Evolutionary conservation across 257 asterid genomes (phyloP), one percentile per base, ranked within the genome.

Genomic region (Jaltomata sinuosa): DNA sequence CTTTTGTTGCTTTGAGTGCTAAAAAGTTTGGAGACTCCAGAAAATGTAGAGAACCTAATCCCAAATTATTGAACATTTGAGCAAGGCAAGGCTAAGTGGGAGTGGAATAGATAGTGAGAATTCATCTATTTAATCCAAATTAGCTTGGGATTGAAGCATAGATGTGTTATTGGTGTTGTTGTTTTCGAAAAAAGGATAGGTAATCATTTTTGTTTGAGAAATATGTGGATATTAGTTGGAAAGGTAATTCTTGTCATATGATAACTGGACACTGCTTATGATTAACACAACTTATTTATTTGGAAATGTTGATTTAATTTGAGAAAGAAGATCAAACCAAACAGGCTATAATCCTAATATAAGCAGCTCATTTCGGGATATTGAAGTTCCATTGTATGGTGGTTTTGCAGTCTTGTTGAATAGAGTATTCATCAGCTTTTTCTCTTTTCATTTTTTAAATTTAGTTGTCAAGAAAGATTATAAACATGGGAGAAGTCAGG

Each of bases 401-500:
- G 40, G 50, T 81, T 81, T 53, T 21, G 49, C 74, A 67, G 82
- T 54, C 54, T 81, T 71, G 29, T 83, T 88, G 74, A 65, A 25
- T 65, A 64, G 45, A 29, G 67, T 49, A 83, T 65, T 65, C 22
- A 83, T 83, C 68, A 67, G 40, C 9, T 8, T 38, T 45, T 61
- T 38, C 81, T 68, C 80, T 74, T 84, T 85, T 34, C 74, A 34
- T 65, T 40, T 81, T 83, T 84, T 68, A 74, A 52, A 72, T 1
- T 77, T 82, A 96, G 99, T 83, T 96, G 85, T 93, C 99, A 47
- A 93, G 89, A 90, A 96, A 94, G 92, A 91, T 91, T 32, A 88
- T 96, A 89, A 90, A 93, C 81, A 85, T 93, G 93, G 97, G 94
- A 55, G 98, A 93, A 88, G 86, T 96, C 68, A 87, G 98, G 89